phyloP scores from a whole-genome alignment of 192 early-diverging fungal genomes.

The Coemansia reversa region DNA sequence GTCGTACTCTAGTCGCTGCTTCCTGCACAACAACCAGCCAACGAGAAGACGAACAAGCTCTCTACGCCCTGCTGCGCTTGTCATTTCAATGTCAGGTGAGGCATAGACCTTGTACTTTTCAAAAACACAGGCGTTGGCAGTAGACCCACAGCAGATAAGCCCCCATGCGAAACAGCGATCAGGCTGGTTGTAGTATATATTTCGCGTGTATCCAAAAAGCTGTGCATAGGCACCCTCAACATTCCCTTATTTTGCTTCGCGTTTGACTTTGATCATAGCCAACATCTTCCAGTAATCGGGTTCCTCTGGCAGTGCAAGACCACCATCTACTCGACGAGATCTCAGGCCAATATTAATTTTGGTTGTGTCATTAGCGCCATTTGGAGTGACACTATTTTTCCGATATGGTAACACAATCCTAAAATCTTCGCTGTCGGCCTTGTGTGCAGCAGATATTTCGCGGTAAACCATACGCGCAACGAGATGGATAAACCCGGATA shows the following conservation, averaged over 20 bases:
- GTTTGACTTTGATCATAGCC: slow-evolving; percentile 1
- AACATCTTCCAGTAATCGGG: not conserved
- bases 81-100: not conserved
- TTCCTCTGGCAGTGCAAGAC: not conserved
- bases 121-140: slow-evolving; percentile 1
- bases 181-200: slow-evolving; percentile 6
- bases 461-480: too few relatives aligned
- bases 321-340: not conserved
- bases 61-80: not conserved
- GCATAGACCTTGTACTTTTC: slow-evolving; percentile 8
- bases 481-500: too few relatives aligned
- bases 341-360: slow-evolving; percentile 1
- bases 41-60: slow-evolving; percentile 7
- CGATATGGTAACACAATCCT: not conserved
- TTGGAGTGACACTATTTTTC: not conserved
- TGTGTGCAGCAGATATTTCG: too few relatives aligned
- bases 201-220: slow-evolving; percentile 5
- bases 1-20: slow-evolving; percentile 3
- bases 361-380: not conserved
- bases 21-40: slow-evolving; percentile 7
- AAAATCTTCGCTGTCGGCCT: too few relatives aligned
- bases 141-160: not conserved
- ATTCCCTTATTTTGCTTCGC: not conserved
- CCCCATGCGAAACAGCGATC: slow-evolving; percentile 14
- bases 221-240: slow-evolving; percentile 1